Evolutionary conservation across 2,329 filamentous ascomycete genomes (phyloP).

Genomic region (Colletotrichum truncatum): DNA sequence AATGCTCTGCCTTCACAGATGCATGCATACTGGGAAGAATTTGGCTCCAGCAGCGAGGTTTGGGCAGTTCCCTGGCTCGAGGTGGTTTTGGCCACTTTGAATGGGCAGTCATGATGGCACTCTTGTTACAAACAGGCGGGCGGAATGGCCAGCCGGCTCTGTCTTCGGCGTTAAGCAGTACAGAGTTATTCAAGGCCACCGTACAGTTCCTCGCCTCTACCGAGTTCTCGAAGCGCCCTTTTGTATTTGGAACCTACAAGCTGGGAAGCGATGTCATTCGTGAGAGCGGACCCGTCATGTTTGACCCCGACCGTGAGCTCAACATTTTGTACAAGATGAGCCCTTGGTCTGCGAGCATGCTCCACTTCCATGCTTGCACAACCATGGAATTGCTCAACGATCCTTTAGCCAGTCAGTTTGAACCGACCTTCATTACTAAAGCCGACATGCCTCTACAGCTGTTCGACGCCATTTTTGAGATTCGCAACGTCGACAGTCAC

Average conservation of each 20-base stretch:
- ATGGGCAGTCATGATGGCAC: constrained; percentile 82
- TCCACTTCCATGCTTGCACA: constrained; percentile 78
- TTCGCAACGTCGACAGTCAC: constrained; percentile 42
- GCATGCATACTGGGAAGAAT: constrained; percentile 86
- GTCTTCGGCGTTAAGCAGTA: constrained; percentile 84
- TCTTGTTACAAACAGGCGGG: constrained; percentile 82
- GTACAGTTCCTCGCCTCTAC: constrained; percentile 85
- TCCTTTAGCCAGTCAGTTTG: constrained; percentile 80
- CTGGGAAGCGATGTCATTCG: constrained; percentile 50
- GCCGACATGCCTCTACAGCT: constrained; percentile 62
- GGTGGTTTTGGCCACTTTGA: constrained; percentile 96
- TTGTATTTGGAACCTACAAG: constrained; percentile 59
- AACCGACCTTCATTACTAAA: constrained; percentile 80
- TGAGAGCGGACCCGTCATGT: constrained; percentile 73
- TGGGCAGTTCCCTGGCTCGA: constrained; percentile 71
- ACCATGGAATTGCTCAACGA: constrained; percentile 82
- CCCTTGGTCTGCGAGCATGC: constrained; percentile 78
- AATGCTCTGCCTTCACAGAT: constrained; percentile 79
- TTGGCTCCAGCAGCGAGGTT: constrained; percentile 90
- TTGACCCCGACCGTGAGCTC: constrained; percentile 76
- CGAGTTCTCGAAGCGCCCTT: constrained; percentile 75
- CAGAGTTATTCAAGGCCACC: constrained; percentile 93
- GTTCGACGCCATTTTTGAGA: constrained; percentile 59
- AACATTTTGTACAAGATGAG: constrained; percentile 95
- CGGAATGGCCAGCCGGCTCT: constrained; percentile 76